Base-by-base conservation (phyloP, 352 stramenopile species). In the Phytophthora idaei region DNA sequence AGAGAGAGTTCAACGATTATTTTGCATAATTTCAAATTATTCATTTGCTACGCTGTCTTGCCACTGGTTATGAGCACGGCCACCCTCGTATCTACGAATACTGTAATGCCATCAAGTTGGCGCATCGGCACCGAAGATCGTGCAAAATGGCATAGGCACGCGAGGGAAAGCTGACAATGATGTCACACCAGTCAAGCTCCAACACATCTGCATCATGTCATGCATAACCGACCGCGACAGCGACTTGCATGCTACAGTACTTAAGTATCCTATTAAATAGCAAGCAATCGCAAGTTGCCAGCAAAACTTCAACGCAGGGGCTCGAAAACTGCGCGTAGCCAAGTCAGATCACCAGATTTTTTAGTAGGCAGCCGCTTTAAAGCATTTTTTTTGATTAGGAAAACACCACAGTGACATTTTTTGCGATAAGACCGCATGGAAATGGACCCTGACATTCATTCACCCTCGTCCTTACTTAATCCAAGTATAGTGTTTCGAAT, bases 341-440 rank as follows among this genome's bases (percentile, higher is more conserved):
- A 69, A 60, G 55, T 64, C 55, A 62, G 62, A 54, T 37, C 47
- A 21, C 29, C 56, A 61, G 56, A 71, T 61, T 66, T 46, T 37
- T 56, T 56, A 21, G 5, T 48, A 17, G 10, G 50, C 63, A 64
- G 63, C 57, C 50, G 63, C 37, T 55, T 8, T 15, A 21, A 14
- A 4, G 27, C 46, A 32, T n/a, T 41, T 53, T 46, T 52, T 54
- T 41, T 42, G 14, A 41, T 41, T 51, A 36, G 21, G 44, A 27
- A 49, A 51, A 51, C 45, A 27, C 25, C 57, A 63, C 42, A 10
- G 9, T 57, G 25, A 46, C 31, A 29, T 56, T 34, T 39, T 37
- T 32, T 50, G 39, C 37, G 49, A 66, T 66, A 57, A 68, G 61
- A 56, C 36, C 44, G 58, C 36, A 31, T 76, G 64, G 67, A 69